These are phyloP conservation scores for Globisporangium irregulare DNA, from an alignment of 352 stramenopile species.

Conservation along the genomic window DNA sequence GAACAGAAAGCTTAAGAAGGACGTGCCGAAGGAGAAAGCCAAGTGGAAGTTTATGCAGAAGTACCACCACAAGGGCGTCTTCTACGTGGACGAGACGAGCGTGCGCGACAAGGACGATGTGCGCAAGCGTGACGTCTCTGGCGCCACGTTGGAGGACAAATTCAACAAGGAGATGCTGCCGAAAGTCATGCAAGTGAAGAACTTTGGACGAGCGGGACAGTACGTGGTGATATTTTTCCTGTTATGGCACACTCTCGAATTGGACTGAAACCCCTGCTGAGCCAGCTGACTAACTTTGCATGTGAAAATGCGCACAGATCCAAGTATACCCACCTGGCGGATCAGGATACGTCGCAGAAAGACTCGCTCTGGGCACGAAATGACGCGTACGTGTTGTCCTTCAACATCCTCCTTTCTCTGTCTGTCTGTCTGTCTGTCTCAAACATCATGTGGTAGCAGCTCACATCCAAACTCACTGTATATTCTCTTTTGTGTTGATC, in stretches of 20 bases:
- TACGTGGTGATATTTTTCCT: constrained; percentile 25
- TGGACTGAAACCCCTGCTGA: not conserved
- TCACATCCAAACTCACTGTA: not conserved
- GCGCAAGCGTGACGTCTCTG: constrained; percentile 86
- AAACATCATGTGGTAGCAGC: not conserved
- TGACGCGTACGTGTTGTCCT: constrained; percentile 39
- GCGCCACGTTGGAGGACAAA: constrained; percentile 91
- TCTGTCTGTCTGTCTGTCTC: not conserved
- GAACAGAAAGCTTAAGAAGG: constrained; percentile 78
- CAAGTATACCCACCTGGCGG: constrained; percentile 98
- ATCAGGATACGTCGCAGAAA: constrained; percentile 94
- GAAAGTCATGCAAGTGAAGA: constrained; percentile 97
- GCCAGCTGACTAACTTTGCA: not conserved
- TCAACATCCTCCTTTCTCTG: not conserved
- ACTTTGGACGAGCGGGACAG: constrained; percentile 96
- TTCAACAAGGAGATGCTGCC: constrained; percentile 94
- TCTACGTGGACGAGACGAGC: constrained; percentile 96
- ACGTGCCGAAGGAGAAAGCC: constrained; percentile 72
- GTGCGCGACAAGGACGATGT: constrained; percentile 88
- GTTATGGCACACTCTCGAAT: not conserved
- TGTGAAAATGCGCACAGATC: constrained; percentile 40
- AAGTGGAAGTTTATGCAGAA: constrained; percentile 97
- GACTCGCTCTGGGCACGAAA: constrained; percentile 78
- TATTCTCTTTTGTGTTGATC: not conserved
- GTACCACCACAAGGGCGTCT: constrained; percentile 98